phyloP scores from a whole-genome alignment of 352 stramenopile genomes.

The Phytophthora pseudosyringae region DNA sequence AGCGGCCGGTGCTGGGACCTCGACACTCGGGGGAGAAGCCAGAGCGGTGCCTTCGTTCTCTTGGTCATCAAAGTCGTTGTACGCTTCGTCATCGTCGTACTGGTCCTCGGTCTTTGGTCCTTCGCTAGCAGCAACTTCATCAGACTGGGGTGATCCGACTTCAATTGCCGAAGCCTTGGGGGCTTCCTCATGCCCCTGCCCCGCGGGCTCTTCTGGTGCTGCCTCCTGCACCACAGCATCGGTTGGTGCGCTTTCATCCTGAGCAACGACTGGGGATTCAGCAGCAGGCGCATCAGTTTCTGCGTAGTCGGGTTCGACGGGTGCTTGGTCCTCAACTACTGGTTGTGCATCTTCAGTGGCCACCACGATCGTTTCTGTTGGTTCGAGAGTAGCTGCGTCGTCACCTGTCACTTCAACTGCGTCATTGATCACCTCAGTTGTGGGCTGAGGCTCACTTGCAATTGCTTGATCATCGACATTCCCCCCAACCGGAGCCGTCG shows the following conservation, averaged over 20 bases:
- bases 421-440: background rate
- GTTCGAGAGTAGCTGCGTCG: slow-evolving; percentile 4
- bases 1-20: background rate
- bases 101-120: slow-evolving; percentile 26
- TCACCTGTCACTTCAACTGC: background rate
- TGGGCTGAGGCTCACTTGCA: background rate
- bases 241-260: background rate
- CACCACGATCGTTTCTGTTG: background rate
- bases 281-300: slow-evolving; percentile 9
- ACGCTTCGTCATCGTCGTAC: slow-evolving; percentile 49
- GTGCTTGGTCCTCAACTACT: background rate
- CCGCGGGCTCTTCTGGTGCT: background rate
- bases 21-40: background rate
- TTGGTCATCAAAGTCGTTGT: slow-evolving; percentile 58
- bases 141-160: background rate
- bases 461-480: background rate
- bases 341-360: slow-evolving; percentile 7
- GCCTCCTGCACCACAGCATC: background rate
- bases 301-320: slow-evolving; percentile 10
- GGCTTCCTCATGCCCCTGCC: background rate
- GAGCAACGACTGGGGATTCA: slow-evolving; percentile 3
- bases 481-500: background rate
- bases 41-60: slow-evolving; percentile 19
- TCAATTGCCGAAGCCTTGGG: background rate
- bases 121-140: slow-evolving; percentile 6